Evolutionary conservation across 2,329 filamentous ascomycete species (phyloP).

Genomic region (Grosmannia huntii): DNA sequence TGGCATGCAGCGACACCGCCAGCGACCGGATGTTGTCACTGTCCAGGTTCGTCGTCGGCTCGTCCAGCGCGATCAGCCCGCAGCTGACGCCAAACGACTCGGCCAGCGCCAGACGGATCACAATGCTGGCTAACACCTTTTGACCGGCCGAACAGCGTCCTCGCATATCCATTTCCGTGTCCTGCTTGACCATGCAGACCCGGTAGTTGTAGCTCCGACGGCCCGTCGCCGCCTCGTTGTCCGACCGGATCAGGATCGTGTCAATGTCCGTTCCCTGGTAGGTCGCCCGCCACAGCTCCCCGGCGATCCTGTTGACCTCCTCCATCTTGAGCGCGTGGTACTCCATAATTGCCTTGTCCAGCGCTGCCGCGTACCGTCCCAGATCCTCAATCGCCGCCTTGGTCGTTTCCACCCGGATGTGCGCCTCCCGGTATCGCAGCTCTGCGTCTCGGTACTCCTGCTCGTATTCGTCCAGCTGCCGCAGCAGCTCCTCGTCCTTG

Average conservation of each 20-base stretch:
- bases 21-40: constrained; percentile 87
- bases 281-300: constrained; percentile 92
- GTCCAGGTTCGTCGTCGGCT: constrained; percentile 95
- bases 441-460: constrained; percentile 78
- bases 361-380: constrained; percentile 64
- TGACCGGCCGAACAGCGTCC: constrained; percentile 94
- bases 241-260: constrained; percentile 87
- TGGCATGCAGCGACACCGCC: constrained; percentile 70
- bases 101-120: constrained; percentile 89
- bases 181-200: constrained; percentile 94
- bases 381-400: constrained; percentile 89
- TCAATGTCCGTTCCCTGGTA: constrained; percentile 97
- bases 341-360: constrained; percentile 95
- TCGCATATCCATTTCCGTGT: constrained; percentile 98
- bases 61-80: constrained; percentile 89
- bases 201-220: constrained; percentile 85
- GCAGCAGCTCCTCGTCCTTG: constrained; percentile 67
- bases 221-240: constrained; percentile 53
- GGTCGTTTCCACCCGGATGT: constrained; percentile 82
- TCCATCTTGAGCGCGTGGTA: constrained; percentile 97
- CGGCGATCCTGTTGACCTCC: constrained; percentile 89
- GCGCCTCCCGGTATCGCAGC: constrained; percentile 68
- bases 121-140: constrained; percentile 91
- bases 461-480: constrained; percentile 68
- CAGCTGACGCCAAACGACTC: constrained; percentile 96